phyloP scores from a whole-genome alignment of 805 yeast species.

The Groenewaldozyma salmanticensis region DNA sequence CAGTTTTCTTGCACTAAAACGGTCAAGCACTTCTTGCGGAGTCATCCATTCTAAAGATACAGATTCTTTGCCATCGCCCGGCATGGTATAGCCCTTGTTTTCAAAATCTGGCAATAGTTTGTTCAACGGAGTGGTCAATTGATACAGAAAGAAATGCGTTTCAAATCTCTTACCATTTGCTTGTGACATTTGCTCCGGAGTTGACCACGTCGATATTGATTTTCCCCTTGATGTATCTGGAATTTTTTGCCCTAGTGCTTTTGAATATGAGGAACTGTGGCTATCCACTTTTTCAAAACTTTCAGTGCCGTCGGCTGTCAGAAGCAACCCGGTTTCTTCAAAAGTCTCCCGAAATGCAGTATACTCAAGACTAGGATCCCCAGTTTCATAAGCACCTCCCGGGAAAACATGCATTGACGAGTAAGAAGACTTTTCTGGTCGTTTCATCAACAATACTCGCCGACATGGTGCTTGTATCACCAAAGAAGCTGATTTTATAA shows the following conservation, averaged over 20 bases:
- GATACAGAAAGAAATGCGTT: slow-evolving; percentile 23
- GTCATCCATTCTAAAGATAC: slow-evolving; percentile 20
- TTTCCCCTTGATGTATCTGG: not conserved
- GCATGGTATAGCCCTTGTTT: slow-evolving; percentile 8
- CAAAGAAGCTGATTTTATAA: slow-evolving; percentile 17
- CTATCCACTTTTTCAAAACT: slow-evolving; percentile 3
- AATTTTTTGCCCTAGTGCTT: slow-evolving; percentile 4
- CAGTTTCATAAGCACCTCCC: slow-evolving; percentile 23
- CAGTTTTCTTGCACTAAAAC: slow-evolving; percentile 15
- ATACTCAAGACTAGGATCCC: slow-evolving; percentile 18
- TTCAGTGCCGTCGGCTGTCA: slow-evolving; percentile 13
- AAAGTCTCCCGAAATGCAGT: slow-evolving; percentile 26
- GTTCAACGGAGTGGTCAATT: slow-evolving; percentile 6
- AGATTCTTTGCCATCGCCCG: not conserved
- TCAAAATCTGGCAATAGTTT: slow-evolving; percentile 6
- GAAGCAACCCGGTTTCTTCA: slow-evolving; percentile 25
- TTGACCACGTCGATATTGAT: not conserved
- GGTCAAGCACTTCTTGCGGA: slow-evolving; percentile 17
- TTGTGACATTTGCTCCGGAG: not conserved
- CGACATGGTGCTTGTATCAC: slow-evolving; percentile 16
- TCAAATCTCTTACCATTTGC: slow-evolving; percentile 19
- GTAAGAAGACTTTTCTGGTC: slow-evolving; percentile 23
- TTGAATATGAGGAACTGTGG: not conserved
- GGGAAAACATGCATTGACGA: slow-evolving; percentile 25
- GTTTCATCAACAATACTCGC: slow-evolving; percentile 20